phyloP scores from a whole-genome alignment of 2,329 filamentous ascomycete genomes.

The Pestalotiopsis sp. region DNA sequence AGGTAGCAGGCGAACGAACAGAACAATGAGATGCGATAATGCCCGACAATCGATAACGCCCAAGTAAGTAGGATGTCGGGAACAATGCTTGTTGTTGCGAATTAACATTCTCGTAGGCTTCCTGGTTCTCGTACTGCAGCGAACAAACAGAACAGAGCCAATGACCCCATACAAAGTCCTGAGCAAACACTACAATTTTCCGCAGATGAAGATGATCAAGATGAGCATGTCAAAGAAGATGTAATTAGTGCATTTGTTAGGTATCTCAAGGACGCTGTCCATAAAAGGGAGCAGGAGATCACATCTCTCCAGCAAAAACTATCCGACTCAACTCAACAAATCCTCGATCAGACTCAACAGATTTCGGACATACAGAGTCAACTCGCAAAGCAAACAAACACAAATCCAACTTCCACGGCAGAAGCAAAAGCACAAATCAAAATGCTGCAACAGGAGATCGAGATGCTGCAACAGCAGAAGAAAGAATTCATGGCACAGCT shows the following conservation, averaged over 20 bases:
- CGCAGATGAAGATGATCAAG: neutral
- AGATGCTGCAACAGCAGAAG: no score
- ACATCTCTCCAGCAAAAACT: neutral
- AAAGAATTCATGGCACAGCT: no score
- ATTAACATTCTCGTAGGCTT: neutral
- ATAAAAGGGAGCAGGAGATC: neutral
- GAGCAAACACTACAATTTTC: neutral
- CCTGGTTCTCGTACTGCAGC: neutral
- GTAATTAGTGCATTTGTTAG: neutral
- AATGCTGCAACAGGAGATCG: no score
- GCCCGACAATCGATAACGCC: neutral
- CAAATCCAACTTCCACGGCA: no score
- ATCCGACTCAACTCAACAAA: neutral
- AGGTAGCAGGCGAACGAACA: neutral
- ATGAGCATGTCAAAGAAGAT: neutral
- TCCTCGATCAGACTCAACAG: no score
- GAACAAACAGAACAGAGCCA: neutral
- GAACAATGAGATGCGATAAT: neutral
- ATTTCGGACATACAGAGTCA: no score
- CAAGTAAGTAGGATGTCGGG: neutral
- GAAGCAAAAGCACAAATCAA: no score
- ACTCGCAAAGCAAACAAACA: no score
- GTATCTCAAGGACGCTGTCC: neutral
- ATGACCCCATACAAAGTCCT: neutral
- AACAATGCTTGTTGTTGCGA: neutral